Percentiles rank a stretch among this genome's conserved stretches.
These are phyloP conservation scores for Penicillium manginii DNA, from an alignment of 495 filamentous ascomycete species.

Conservation along the genomic window DNA sequence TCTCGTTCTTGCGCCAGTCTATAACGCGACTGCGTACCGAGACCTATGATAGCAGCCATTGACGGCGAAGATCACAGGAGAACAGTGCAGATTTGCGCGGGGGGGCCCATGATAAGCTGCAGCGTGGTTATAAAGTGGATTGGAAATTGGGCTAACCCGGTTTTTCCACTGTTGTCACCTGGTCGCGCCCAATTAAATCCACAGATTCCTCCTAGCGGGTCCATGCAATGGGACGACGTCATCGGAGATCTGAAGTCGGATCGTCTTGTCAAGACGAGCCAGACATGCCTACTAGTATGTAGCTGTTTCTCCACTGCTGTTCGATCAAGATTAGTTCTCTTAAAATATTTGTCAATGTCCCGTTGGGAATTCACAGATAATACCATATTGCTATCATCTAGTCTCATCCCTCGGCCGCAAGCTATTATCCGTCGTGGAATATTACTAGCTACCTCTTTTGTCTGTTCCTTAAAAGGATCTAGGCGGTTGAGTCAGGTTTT, in stretches of 20 bases:
- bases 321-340: slow-evolving; percentile 15
- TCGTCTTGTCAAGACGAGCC: slow-evolving; percentile 16
- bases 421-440: slow-evolving; percentile 18
- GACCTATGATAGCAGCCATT: background rate
- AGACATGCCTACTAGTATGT: slow-evolving; percentile 14
- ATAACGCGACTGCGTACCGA: background rate
- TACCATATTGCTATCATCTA: too few species aligned
- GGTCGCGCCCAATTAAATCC: too few species aligned
- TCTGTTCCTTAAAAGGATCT: slow-evolving; percentile 23
- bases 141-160: background rate
- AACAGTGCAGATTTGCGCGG: background rate
- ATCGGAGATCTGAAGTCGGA: slow-evolving; percentile 16
- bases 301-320: slow-evolving; percentile 15
- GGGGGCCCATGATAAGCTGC: too few species aligned
- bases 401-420: slow-evolving; percentile 18
- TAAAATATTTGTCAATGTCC: slow-evolving; percentile 12
- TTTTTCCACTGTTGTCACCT: too few species aligned
- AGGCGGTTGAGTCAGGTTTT: slow-evolving; percentile 29
- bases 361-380: slow-evolving; percentile 12
- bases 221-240: too few species aligned
- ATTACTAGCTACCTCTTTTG: slow-evolving; percentile 16
- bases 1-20: background rate
- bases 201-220: too few species aligned
- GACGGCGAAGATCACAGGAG: background rate
- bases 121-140: background rate